Evolutionary conservation across 306 rosid genomes (phyloP).

Genomic region (Comarum palustre): DNA sequence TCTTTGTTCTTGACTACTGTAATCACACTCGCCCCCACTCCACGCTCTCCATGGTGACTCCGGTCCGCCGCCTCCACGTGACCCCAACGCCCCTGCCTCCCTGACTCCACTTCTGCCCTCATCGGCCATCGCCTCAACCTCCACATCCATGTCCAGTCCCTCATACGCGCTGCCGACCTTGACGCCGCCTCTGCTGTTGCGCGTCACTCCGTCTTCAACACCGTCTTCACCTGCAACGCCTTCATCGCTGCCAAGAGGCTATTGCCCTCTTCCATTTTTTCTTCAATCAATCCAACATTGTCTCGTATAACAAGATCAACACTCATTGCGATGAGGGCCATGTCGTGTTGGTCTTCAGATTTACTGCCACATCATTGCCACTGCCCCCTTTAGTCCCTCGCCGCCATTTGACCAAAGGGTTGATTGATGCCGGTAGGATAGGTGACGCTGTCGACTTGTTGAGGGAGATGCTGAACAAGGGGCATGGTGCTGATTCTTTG

Average conservation of each 20-base stretch:
- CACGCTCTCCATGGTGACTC: constrained; percentile 75
- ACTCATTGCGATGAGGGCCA: constrained; percentile 84
- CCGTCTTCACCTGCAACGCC: constrained; percentile 97
- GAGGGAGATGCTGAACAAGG: constrained; percentile 85
- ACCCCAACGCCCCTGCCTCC: constrained; percentile 86
- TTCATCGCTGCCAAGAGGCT: constrained; percentile 76
- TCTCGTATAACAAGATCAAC: constrained; percentile 82
- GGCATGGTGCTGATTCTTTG: constrained; percentile 85
- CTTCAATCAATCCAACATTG: constrained; percentile 73
- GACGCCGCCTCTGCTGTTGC: constrained; percentile 78
- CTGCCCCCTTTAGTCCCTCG: constrained; percentile 81
- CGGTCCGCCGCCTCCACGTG: constrained; percentile 44
- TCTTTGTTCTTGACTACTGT: too few species aligned
- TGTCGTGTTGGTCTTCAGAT: constrained; percentile 66
- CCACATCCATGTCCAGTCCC: constrained; percentile 89
- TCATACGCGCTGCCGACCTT: constrained; percentile 84
- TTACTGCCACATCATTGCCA: constrained; percentile 59
- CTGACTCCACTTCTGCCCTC: constrained; percentile 75
- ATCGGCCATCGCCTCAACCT: constrained; percentile 83
- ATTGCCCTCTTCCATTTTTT: constrained; percentile 75
- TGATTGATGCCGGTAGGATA: constrained; percentile 56
- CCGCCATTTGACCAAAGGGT: constrained; percentile 80
- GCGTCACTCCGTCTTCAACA: constrained; percentile 75
- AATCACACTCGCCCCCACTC: constrained; percentile 87
- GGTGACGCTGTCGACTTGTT: constrained; percentile 75